A percentile compares a stretch with the other conserved stretches of the same genome.
These are phyloP conservation scores for Acanthochlamys bracteata DNA, from an alignment of 106 monocot genomes.

Conservation along the genomic window DNA sequence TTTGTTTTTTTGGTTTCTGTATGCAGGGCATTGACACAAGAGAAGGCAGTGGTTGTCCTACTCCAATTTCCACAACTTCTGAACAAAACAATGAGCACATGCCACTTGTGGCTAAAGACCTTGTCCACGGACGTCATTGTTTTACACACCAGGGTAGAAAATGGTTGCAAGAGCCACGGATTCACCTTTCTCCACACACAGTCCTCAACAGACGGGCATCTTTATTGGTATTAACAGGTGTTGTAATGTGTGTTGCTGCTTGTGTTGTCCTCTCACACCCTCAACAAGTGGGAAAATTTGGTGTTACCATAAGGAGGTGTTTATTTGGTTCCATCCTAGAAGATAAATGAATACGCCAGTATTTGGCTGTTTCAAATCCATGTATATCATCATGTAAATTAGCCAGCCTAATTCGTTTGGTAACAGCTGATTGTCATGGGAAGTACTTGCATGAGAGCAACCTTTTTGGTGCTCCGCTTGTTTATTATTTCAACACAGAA, in stretches of 20 bases:
- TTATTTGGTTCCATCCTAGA: conserved; percentile 23
- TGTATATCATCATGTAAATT: conserved; percentile 8
- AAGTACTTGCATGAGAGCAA: too few relatives aligned
- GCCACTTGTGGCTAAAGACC: conserved; percentile 20
- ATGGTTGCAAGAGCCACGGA: conserved; percentile 19
- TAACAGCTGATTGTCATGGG: too few relatives aligned
- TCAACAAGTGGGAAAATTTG: conserved; percentile 28
- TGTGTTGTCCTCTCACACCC: conserved; percentile 65
- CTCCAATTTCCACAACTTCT: conserved; percentile 7
- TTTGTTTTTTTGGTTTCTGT: neutral
- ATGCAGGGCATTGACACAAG: conserved; percentile 24
- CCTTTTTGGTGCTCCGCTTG: too few relatives aligned
- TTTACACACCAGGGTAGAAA: conserved; percentile 6
- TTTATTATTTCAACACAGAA: too few relatives aligned
- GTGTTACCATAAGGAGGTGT: conserved; percentile 39
- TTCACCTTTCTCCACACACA: conserved; percentile 6
- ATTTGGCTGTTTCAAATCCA: neutral
- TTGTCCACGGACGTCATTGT: conserved; percentile 5
- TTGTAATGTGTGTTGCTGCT: conserved; percentile 53
- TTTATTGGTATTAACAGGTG: conserved; percentile 28
- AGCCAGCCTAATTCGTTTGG: neutral
- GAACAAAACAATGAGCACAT: conserved; percentile 18
- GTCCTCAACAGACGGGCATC: conserved; percentile 20
- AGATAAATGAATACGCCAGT: neutral
- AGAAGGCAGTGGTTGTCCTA: neutral